Conservation (phyloP, 306 rosid species). For the Biancaea sappan region DNA sequence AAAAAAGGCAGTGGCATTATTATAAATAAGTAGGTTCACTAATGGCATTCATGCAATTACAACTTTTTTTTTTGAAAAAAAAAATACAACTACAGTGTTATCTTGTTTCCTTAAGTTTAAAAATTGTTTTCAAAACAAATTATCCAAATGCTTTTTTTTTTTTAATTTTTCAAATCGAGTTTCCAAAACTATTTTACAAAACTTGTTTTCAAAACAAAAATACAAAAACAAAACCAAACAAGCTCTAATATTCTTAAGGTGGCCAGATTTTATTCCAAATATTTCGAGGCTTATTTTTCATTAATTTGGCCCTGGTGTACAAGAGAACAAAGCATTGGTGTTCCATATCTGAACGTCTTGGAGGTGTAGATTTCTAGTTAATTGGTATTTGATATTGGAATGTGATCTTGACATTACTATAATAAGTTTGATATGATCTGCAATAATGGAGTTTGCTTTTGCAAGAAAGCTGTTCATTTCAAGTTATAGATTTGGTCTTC, state of each 20-base stretch:
- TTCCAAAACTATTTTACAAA: too few species aligned
- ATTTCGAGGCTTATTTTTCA: background rate
- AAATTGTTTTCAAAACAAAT: too few species aligned
- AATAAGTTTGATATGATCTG: background rate
- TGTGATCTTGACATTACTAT: background rate
- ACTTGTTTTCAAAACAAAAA: too few species aligned
- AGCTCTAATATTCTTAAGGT: background rate
- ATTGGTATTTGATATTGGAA: background rate
- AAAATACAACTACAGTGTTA: too few species aligned
- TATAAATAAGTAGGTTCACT: too few species aligned
- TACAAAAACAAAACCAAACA: too few species aligned
- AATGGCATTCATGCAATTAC: too few species aligned
- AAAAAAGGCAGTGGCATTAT: too few species aligned
- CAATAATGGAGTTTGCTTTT: background rate
- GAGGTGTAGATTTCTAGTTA: background rate
- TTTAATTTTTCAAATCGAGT: too few species aligned
- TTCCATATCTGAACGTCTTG: background rate
- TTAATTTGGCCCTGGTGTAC: slow-evolving; percentile 7
- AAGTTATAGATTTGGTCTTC: background rate
- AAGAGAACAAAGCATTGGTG: background rate
- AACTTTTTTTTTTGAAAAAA: too few species aligned
- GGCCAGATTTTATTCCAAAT: slow-evolving; percentile 5
- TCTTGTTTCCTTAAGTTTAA: too few species aligned
- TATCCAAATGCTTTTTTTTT: too few species aligned
- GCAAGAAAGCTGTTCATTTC: background rate